These are phyloP conservation scores for Microbotryomycetes sp. DNA, from an alignment of 1,284 basidiomycete species.

Conservation along the genomic window DNA sequence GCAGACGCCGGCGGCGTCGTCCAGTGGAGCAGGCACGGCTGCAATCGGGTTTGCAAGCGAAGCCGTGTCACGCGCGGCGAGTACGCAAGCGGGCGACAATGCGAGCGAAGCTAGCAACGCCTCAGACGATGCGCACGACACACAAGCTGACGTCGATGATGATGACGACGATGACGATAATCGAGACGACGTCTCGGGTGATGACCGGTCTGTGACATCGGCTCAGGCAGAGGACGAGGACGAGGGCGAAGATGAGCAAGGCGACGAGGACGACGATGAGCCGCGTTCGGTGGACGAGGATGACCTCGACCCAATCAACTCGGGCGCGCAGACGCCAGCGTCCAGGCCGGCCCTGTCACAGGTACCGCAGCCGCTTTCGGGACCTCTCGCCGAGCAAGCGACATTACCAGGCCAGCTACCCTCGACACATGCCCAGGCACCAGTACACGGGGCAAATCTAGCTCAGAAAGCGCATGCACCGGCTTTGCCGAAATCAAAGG, in stretches of 20 bases:
- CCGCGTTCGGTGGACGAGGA: neutral
- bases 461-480: neutral
- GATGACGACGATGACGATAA: neutral
- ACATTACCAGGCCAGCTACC: neutral
- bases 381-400: neutral
- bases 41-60: neutral
- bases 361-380: neutral
- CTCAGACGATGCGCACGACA: too few relatives aligned
- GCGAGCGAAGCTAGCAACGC: neutral
- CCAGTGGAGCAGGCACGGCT: neutral
- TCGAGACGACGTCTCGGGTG: neutral
- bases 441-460: neutral
- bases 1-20: neutral
- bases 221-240: neutral
- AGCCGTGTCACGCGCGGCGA: neutral
- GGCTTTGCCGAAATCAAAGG: neutral
- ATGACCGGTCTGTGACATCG: neutral
- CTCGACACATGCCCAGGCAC: neutral
- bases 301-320: conserved; percentile 1
- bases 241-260: neutral
- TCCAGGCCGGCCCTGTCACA: neutral
- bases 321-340: neutral
- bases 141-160: too few relatives aligned
- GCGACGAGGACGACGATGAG: neutral
- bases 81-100: neutral